phyloP scores from a whole-genome alignment of 768 basidiomycete species.

The Panaeolus cyanescens region DNA sequence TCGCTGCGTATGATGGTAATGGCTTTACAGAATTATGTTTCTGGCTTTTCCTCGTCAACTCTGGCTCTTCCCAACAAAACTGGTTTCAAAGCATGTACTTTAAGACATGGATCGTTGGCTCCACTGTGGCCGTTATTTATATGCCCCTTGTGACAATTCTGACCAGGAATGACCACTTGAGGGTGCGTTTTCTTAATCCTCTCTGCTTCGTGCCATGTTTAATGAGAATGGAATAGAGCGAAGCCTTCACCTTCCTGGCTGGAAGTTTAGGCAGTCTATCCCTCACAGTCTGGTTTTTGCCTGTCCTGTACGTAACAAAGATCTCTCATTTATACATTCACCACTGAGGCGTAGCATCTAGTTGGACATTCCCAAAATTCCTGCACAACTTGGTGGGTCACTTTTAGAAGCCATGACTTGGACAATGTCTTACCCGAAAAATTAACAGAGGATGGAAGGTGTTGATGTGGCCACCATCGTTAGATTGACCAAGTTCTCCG shows the following conservation, averaged over 20 bases:
- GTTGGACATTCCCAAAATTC: constrained; percentile 70
- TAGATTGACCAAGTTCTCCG: constrained; percentile 78
- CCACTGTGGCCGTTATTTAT: constrained; percentile 55
- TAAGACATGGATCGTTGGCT: constrained; percentile 72
- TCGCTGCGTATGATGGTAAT: constrained; percentile 8
- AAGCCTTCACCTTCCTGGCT: constrained; percentile 69
- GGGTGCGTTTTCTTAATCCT: constrained; percentile 39
- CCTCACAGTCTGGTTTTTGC: constrained; percentile 74
- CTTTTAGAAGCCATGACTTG: neutral
- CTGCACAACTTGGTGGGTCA: constrained; percentile 55
- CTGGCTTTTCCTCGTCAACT: constrained; percentile 82
- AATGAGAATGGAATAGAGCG: constrained; percentile 45
- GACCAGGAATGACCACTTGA: constrained; percentile 57
- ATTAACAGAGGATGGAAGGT: constrained; percentile 51
- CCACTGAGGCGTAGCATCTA: constrained; percentile 22
- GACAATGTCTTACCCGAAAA: neutral
- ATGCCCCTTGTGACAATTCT: constrained; percentile 74
- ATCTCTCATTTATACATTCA: constrained; percentile 3
- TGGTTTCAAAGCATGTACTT: constrained; percentile 82
- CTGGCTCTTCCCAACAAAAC: constrained; percentile 59
- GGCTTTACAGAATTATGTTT: constrained; percentile 77
- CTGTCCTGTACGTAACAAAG: constrained; percentile 53
- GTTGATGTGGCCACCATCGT: constrained; percentile 69
- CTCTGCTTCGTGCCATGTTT: constrained; percentile 1
- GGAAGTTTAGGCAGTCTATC: constrained; percentile 71